Evolutionary conservation across 345 rosid genomes (phyloP), one percentile per base, ranked within the genome.

Genomic region (Corymbia maculata): DNA sequence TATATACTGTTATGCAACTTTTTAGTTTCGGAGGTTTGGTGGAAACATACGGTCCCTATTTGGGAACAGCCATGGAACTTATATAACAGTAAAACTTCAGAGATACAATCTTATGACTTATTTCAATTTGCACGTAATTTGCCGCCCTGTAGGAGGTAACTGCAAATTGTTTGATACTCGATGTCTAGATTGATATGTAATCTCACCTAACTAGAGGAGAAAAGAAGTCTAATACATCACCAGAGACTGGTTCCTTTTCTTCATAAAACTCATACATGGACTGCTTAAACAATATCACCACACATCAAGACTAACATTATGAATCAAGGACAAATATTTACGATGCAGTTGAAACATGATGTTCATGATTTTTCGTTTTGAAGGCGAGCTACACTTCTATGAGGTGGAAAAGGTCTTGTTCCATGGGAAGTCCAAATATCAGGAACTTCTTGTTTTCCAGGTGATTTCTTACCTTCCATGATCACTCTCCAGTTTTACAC

Each of bases 391-490:
- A 49, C 93, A 90, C 88, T 92, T 90, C 85, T 90, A 90, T 51
- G 90, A 93, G 88, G 91, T 93, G 55, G 92, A 93, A 88, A 88
- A 92, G 90, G 87, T 93, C 86, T 57, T 91, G 82, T 93, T 93
- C 86, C 92, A 90, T 55, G 93, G 92, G 85, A 93, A 90, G 88
- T 93, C 94, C 85, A 91, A 91, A 55, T 92, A 91, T 87, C 94
- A 93, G 88, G 89, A 92, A 53, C 92, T 92, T 49, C 86, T 93
- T 91, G 93, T 93, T 30, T 93, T 92, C 89, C 92, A 93, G 94
- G 94, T 93, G 85, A 50, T 88, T 47, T 13, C 66, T 5, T 49
- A n/a, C 22, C 32, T 19, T 88, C 52, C 16, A n/a, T 28, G 52
- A 19, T 82, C n/a, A 22, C 8, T 57, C 28, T 52, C 64, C 45